Percentiles rank a stretch among this genome's conserved stretches.
Conservation (phyloP, 1,284 basidiomycete genomes). For the Ceratobasidium theobromae region DNA sequence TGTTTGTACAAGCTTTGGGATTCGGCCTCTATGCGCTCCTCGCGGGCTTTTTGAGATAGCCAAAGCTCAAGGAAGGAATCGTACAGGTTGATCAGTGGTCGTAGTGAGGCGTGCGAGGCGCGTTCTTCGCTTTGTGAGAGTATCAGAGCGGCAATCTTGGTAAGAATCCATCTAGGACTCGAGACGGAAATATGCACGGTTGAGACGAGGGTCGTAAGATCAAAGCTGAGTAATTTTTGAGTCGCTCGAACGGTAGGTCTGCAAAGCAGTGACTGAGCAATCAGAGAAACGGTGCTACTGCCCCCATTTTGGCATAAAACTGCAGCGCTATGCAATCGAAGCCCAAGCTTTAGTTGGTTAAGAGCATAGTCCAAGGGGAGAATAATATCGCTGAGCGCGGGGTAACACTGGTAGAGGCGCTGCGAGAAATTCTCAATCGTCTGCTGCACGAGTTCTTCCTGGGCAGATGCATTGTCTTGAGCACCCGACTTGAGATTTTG, state of each 20-base stretch:
- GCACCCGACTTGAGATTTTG: not conserved
- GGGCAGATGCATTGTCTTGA: slow-evolving; percentile 29
- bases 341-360: slow-evolving; percentile 71
- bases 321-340: slow-evolving; percentile 52
- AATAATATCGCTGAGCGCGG: slow-evolving; percentile 65
- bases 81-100: slow-evolving; percentile 49
- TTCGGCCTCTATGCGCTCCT: slow-evolving; percentile 64
- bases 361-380: slow-evolving; percentile 64
- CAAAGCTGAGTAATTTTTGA: not conserved
- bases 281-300: not conserved
- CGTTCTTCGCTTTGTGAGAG: not conserved
- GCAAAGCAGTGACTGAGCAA: not conserved
- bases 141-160: slow-evolving; percentile 1
- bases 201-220: not conserved
- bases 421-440: slow-evolving; percentile 47
- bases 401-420: slow-evolving; percentile 48
- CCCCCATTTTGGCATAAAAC: not conserved
- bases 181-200: not conserved
- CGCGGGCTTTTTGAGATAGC: slow-evolving; percentile 75
- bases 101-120: not conserved
- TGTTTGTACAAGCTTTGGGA: slow-evolving; percentile 79
- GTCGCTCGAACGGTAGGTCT: not conserved
- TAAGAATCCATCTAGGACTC: slow-evolving; percentile 17
- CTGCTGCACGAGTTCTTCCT: slow-evolving; percentile 43
- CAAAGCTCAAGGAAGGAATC: slow-evolving; percentile 79